Percentiles rank a stretch among this genome's conserved stretches.
phyloP scores from a whole-genome alignment of 805 yeast genomes.

The Lipomyces kockii region DNA sequence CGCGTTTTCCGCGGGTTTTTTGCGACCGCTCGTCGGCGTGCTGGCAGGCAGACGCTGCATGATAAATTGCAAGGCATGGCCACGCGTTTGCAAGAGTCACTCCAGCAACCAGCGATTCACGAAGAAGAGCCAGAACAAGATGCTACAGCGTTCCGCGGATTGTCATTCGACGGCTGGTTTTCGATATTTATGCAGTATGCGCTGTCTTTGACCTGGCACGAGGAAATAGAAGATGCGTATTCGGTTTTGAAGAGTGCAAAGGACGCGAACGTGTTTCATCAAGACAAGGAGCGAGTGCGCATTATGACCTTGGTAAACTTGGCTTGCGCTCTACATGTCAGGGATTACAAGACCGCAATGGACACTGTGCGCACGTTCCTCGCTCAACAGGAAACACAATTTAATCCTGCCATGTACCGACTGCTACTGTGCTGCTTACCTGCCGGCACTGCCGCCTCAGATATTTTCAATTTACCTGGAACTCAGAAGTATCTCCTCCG shows the following conservation, averaged over 20 bases:
- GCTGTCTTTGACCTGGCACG: conserved; percentile 64
- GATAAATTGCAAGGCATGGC: conserved; percentile 72
- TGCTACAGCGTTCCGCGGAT: conserved; percentile 63
- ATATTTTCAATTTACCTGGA: conserved; percentile 71
- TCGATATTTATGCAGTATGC: conserved; percentile 80
- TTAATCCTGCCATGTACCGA: conserved; percentile 68
- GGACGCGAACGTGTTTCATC: conserved; percentile 77
- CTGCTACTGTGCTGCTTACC: conserved; percentile 67
- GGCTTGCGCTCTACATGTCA: conserved; percentile 57
- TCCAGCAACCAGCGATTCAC: conserved; percentile 58
- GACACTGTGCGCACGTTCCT: conserved; percentile 57
- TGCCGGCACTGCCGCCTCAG: conserved; percentile 62
- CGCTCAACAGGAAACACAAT: conserved; percentile 63
- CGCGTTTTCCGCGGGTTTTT: conserved; percentile 69
- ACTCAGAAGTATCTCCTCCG: conserved; percentile 90
- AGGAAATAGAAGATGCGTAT: conserved; percentile 64
- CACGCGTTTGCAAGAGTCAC: conserved; percentile 41
- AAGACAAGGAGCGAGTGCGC: conserved; percentile 62
- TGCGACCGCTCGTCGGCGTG: conserved; percentile 57
- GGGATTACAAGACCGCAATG: conserved; percentile 60
- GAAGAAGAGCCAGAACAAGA: conserved; percentile 48
- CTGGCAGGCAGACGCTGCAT: conserved; percentile 65
- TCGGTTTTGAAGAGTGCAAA: conserved; percentile 74
- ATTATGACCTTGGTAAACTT: conserved; percentile 68
- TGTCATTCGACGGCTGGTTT: conserved; percentile 82